phyloP scores from a whole-genome alignment of 805 yeast genomes.

The Starmerella asiatica region DNA sequence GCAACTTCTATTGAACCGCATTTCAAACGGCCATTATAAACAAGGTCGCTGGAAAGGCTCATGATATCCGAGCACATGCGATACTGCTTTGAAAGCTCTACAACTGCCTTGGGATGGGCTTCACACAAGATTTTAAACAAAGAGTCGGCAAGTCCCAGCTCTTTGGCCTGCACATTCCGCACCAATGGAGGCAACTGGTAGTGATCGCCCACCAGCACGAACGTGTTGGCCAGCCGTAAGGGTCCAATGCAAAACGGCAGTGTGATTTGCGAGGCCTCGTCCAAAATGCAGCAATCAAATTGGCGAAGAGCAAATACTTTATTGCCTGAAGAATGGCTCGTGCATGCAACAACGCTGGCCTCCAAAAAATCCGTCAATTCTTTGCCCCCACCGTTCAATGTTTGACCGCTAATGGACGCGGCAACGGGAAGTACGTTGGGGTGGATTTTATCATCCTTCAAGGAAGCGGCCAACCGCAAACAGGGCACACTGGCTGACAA shows the following conservation, averaged over 20 bases:
- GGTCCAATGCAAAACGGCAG: conserved; percentile 90
- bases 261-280: conserved; percentile 93
- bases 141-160: conserved; percentile 56
- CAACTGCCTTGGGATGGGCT: conserved; percentile 58
- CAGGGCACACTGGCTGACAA: conserved; percentile 36
- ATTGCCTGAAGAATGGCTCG: conserved; percentile 67
- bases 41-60: conserved; percentile 63
- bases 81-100: conserved; percentile 68
- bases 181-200: conserved; percentile 86
- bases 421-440: conserved; percentile 39
- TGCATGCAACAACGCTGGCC: conserved; percentile 72
- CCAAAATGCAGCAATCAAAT: conserved; percentile 89
- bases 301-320: conserved; percentile 42
- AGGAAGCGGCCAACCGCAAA: conserved; percentile 51
- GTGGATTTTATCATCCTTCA: conserved; percentile 36
- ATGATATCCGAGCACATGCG: conserved; percentile 87
- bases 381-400: neutral
- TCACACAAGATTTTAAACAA: conserved; percentile 66
- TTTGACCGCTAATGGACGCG: conserved; percentile 2
- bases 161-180: conserved; percentile 48
- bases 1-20: conserved; percentile 67
- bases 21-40: conserved; percentile 60
- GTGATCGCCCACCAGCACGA: conserved; percentile 93
- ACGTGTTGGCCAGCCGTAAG: conserved; percentile 56
- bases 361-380: conserved; percentile 24